phyloP scores from a whole-genome alignment of 805 yeast genomes.

The Nakazawaea populi region DNA sequence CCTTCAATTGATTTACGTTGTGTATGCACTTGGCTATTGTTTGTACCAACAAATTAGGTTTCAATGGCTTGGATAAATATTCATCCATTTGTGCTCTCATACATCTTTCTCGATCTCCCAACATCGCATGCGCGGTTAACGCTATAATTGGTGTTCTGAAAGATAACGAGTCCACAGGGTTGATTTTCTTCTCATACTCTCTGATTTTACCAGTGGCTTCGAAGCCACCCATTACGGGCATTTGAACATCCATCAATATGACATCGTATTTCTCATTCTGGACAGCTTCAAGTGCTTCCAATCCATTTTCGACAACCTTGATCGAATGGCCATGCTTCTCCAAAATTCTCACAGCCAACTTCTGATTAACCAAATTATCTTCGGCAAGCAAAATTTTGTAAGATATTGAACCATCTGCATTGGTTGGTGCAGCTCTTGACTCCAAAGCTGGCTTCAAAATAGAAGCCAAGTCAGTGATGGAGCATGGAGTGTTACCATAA shows the following conservation, averaged over 20 bases:
- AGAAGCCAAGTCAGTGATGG: slow-evolving; percentile 74
- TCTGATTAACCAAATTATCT: slow-evolving; percentile 83
- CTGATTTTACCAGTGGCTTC: slow-evolving; percentile 85
- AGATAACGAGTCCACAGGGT: slow-evolving; percentile 62
- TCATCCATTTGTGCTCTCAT: slow-evolving; percentile 91
- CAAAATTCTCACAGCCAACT: slow-evolving; percentile 76
- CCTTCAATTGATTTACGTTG: slow-evolving; percentile 56
- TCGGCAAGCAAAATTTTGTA: slow-evolving; percentile 78
- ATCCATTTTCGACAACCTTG: slow-evolving; percentile 81
- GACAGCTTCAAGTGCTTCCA: slow-evolving; percentile 75
- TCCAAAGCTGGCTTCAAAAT: slow-evolving; percentile 82
- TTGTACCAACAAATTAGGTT: slow-evolving; percentile 76
- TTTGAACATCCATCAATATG: slow-evolving; percentile 88
- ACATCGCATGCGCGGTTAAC: slow-evolving; percentile 89
- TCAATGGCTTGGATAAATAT: slow-evolving; percentile 80
- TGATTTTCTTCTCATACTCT: slow-evolving; percentile 79
- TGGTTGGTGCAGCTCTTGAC: slow-evolving; percentile 72
- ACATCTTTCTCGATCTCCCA: slow-evolving; percentile 85
- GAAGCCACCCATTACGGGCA: slow-evolving; percentile 95
- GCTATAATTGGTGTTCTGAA: slow-evolving; percentile 86
- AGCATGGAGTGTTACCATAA: slow-evolving; percentile 85
- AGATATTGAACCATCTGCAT: slow-evolving; percentile 70
- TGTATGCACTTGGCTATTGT: slow-evolving; percentile 82
- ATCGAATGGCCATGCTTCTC: slow-evolving; percentile 84
- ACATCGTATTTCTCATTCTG: slow-evolving; percentile 66